Base-by-base conservation (phyloP, 495 filamentous ascomycete genomes). In the Penicillium ochrochloron region DNA sequence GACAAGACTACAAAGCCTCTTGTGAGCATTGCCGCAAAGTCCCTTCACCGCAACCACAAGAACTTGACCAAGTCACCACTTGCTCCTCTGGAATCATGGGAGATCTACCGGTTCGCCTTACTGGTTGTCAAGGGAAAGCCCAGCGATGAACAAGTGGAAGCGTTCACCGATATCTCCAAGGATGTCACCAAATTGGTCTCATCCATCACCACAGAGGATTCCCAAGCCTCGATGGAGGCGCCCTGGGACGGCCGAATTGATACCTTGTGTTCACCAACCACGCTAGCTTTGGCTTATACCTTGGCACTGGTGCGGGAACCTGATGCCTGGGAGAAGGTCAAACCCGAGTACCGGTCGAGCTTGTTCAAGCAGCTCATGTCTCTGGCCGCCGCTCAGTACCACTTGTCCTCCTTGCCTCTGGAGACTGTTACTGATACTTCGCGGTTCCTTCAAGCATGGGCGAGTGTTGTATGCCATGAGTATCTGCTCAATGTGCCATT, bases 381-480 rank as follows among this genome's bases (percentile, higher is more conserved):
- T 39, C 60, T 80, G 29, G 77, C 78, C n/a, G 71, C 75, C 41
- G 70, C 67, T 21, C 74, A 80, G 53, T 77, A 78, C 44, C 61
- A 66, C 11, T 53, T 70, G 10, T 73, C 76, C 0, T 61, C 71
- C 0, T 67, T 71, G 23, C 64, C 69, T 23, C 50, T 81, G 31
- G 76, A 80, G 35, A 70, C 64, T 14, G 63, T 66, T 27, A 63
- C 73, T 1, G 61, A 70, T 31, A 66, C 73, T 52, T 73, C 76
- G 27, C 71, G 70, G 31, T 79, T 80, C 63, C 65, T 80, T 31
- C 78, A 81, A 56, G 73, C 73, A 9, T 82, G 80, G 80, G 68
- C 74, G n/a, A 75, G 75, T 58, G 61, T 82, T 19, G 73, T 78
- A 5, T 81, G 76, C 33, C 76, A 81, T 46, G 80, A 82, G 46